Conservation (phyloP, 495 filamentous ascomycete genomes). For the Aspergillus baeticus region DNA sequence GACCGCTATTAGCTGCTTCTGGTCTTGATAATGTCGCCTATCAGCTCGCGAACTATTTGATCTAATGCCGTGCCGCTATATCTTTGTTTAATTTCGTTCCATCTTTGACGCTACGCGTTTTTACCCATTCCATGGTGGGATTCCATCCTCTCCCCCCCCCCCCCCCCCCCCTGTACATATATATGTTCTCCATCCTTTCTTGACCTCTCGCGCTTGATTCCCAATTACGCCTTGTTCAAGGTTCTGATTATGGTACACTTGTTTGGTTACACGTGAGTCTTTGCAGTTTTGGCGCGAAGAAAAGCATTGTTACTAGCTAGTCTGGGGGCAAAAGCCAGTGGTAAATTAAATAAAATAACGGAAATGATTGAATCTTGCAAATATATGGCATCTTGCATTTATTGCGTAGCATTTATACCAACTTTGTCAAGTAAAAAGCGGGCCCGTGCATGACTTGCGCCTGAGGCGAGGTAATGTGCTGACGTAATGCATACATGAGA, state of each 20-base stretch:
- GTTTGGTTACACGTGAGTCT: constrained; percentile 4
- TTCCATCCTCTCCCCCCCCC: constrained; percentile 17
- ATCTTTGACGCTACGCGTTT: constrained; percentile 11
- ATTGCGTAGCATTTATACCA: neutral
- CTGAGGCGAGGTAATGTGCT: neutral
- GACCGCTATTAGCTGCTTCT: neutral
- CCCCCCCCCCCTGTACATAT: constrained; percentile 46
- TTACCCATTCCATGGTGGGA: constrained; percentile 22
- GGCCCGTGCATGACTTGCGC: neutral
- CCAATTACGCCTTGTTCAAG: constrained; percentile 17
- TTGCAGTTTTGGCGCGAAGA: constrained; percentile 4
- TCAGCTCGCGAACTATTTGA: neutral
- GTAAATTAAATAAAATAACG: neutral
- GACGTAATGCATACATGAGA: neutral
- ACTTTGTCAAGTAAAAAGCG: neutral
- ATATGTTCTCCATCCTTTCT: constrained; percentile 18
- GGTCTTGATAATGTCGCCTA: neutral
- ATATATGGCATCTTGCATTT: neutral
- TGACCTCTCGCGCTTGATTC: constrained; percentile 18
- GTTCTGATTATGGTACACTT: constrained; percentile 14
- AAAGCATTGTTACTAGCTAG: constrained; percentile 12
- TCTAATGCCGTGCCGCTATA: constrained; percentile 31
- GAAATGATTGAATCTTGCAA: neutral
- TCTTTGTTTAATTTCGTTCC: constrained; percentile 20
- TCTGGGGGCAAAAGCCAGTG: constrained; percentile 2